These are phyloP conservation scores for Plasmodium falciparum DNA, from an alignment of 169 alveolate species.

Conservation along the genomic window DNA sequence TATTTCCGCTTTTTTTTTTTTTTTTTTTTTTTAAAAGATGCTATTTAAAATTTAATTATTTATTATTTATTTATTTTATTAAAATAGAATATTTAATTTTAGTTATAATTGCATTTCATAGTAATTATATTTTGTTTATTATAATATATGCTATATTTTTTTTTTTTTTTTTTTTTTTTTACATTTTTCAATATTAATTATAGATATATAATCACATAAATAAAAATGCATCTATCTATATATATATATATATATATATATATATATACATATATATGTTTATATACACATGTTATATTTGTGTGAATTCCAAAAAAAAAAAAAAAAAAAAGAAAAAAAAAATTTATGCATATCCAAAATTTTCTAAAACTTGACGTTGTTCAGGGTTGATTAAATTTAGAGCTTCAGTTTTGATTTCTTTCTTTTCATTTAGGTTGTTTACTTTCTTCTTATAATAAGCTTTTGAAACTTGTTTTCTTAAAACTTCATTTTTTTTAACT, in stretches of 20 bases:
- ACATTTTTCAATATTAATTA: neutral
- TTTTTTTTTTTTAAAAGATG: no score
- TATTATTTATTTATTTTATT: no score
- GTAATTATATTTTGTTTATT: neutral
- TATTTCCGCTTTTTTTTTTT: no score
- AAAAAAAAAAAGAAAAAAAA: constrained; percentile 10
- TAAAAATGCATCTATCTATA: neutral
- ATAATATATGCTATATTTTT: neutral
- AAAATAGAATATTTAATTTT: no score
- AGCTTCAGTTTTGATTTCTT: constrained; percentile 31
- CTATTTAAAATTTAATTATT: no score
- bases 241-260: constrained; percentile 16
- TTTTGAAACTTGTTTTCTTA: constrained; percentile 92
- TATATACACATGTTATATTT: neutral
- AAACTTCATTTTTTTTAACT: constrained; percentile 91
- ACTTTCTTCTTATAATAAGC: constrained; percentile 88
- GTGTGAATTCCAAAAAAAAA: constrained; percentile 4
- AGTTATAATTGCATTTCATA: neutral
- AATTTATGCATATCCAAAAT: constrained; percentile 58
- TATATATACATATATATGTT: neutral
- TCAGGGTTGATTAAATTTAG: constrained; percentile 45
- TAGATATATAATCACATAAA: neutral
- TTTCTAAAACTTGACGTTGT: constrained; percentile 57
- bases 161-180: constrained; percentile 18
- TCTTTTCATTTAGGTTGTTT: constrained; percentile 74